Base-by-base conservation (phyloP, 495 filamentous ascomycete genomes). In the Aspergillus incahuasiensis region DNA sequence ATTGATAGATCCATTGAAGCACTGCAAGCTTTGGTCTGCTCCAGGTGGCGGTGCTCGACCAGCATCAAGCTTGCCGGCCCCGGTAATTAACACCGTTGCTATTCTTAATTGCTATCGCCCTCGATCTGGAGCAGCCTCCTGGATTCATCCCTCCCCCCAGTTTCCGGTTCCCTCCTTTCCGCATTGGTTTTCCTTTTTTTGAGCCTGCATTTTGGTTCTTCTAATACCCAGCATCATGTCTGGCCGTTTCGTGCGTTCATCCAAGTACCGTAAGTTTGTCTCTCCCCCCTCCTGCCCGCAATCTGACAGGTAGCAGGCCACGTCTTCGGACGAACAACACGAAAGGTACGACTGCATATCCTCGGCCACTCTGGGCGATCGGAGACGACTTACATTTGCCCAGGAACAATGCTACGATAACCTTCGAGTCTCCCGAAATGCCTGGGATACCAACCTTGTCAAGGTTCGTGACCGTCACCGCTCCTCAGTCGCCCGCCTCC, bases 391-490 rank as follows among this genome's bases (percentile, higher is more conserved):
- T 35, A 61, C 46, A 44, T 52, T 52, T 48, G 45, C 55, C 35
- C 61, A 89, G 82, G 87, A 90, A 67, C 83, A 87, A 89, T 96
- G 91, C 79, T 97, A 96, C 72, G 95, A 98, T 77, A 97, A 97
- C 70, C 80, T 97, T 63, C 82, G 83, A 57, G 87, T 98, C 71
- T 96, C 92, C 57, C 86, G 84, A 71, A 98, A 98, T 84, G 92
- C 95, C 50, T 98, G 94, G 92, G 94, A 98, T 73, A 96, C 90
- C 70, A 98, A 98, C 74, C 80, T 98, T 50, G 80, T 97, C 73
- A 97, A 97, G 82, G 92, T 94, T 61, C 59, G 80, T 58, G 34
- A 8, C 45, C 46, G 35, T 34, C 24, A 47, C 43, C 58, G 57
- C 69, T 69, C 68, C 66, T 73, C 55, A 68, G 20, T 61, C 56